These are phyloP conservation scores for Trichoderma simmonsii DNA, from an alignment of 2,329 filamentous ascomycete genomes.

Conservation along the genomic window DNA sequence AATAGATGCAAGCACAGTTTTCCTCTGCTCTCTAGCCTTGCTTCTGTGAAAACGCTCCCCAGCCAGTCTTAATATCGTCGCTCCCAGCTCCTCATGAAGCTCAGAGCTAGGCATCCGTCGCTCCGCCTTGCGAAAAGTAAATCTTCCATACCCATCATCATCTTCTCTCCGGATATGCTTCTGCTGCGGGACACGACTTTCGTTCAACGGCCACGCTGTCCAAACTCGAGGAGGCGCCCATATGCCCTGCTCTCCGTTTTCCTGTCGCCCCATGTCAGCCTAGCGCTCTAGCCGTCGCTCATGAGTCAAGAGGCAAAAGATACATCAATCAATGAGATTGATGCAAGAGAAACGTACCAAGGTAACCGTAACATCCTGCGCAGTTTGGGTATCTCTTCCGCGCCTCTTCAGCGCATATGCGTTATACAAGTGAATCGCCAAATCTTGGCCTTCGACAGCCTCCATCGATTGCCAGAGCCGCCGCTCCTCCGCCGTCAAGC, in stretches of 20 bases:
- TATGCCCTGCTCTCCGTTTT: constrained; percentile 29
- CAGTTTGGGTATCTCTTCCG: constrained; percentile 27
- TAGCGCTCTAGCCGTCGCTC: neutral
- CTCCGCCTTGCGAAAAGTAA: constrained; percentile 46
- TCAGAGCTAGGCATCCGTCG: constrained; percentile 52
- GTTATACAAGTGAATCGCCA: constrained; percentile 77
- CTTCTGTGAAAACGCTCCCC: constrained; percentile 57
- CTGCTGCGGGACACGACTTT: constrained; percentile 57
- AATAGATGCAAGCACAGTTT: constrained; percentile 1
- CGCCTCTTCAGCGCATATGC: constrained; percentile 62
- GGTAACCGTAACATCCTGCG: constrained; percentile 29
- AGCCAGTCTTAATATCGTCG: constrained; percentile 61
- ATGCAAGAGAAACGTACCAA: constrained; percentile 25
- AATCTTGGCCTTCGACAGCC: constrained; percentile 60
- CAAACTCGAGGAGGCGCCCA: constrained; percentile 61
- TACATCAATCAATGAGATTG: neutral
- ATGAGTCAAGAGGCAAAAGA: neutral
- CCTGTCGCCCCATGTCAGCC: constrained; percentile 23
- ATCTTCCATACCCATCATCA: constrained; percentile 50
- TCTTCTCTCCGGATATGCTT: constrained; percentile 39
- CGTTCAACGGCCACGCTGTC: constrained; percentile 81
- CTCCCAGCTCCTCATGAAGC: constrained; percentile 68
- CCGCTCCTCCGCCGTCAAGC: constrained; percentile 60
- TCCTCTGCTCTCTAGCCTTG: constrained; percentile 19
- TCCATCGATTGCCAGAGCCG: constrained; percentile 62